A percentile compares a stretch with the other conserved stretches of the same genome.
These are phyloP conservation scores for Amoeboradix gromovi DNA, from an alignment of 371 early-diverging fungal genomes.

Conservation along the genomic window DNA sequence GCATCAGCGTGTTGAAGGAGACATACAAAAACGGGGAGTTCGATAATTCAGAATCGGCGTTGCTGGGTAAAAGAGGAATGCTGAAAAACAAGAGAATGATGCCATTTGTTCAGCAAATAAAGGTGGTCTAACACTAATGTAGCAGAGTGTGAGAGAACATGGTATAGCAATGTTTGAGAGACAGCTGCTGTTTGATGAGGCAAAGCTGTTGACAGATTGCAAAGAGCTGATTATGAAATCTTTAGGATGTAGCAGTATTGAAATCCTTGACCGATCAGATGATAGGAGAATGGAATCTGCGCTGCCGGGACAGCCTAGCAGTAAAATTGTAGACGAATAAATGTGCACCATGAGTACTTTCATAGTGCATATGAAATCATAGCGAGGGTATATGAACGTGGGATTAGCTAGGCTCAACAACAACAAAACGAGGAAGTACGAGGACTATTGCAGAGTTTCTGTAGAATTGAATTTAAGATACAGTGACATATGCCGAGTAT, in stretches of 20 bases:
- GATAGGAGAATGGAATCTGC: background rate
- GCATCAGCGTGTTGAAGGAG: conserved; percentile 31
- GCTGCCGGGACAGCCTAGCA: background rate
- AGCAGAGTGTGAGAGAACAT: background rate
- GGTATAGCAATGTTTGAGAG: background rate
- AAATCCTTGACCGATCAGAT: background rate
- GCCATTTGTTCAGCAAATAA: conserved; percentile 42
- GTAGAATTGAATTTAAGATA: too few species aligned
- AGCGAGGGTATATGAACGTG: too few species aligned
- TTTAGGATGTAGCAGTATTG: background rate
- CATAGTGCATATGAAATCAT: too few species aligned
- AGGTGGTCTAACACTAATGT: conserved; percentile 4
- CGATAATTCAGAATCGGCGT: conserved; percentile 36
- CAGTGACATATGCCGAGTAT: too few species aligned
- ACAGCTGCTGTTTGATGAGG: background rate
- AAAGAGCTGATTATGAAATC: background rate
- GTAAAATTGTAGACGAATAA: background rate
- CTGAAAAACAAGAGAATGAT: conserved; percentile 69
- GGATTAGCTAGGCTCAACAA: too few species aligned
- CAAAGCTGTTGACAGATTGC: background rate
- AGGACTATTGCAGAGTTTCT: too few species aligned
- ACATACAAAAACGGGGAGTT: conserved; percentile 28
- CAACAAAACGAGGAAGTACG: too few species aligned
- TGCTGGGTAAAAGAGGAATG: conserved; percentile 34
- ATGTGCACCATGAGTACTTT: too few species aligned